Evolutionary conservation across 139 green algal species (phyloP).

Genomic region (Astrephomene gubernaculifera): DNA sequence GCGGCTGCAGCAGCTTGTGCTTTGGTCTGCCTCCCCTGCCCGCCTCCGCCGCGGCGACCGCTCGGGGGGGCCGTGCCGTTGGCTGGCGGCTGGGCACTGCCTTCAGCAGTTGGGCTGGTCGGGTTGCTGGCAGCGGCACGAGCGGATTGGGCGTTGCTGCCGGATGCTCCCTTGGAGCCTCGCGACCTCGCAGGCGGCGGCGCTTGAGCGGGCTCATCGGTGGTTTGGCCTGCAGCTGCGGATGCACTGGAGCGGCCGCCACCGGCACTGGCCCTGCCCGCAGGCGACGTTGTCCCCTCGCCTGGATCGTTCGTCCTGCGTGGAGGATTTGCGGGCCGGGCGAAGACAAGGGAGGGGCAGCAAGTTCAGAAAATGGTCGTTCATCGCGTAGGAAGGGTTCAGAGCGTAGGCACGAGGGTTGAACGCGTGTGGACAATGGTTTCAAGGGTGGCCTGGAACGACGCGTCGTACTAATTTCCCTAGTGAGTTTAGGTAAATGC

Average conservation of each 20-base stretch:
- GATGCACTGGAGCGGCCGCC: neutral
- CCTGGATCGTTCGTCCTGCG: slow-evolving; percentile 10
- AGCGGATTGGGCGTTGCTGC: neutral
- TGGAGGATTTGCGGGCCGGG: no score
- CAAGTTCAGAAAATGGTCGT: no score
- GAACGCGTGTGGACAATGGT: no score
- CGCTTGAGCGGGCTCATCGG: neutral
- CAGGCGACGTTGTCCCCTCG: neutral
- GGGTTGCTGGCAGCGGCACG: neutral
- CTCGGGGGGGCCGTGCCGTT: neutral
- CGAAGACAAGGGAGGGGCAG: no score
- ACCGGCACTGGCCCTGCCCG: neutral
- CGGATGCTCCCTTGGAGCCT: neutral
- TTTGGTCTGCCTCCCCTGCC: neutral
- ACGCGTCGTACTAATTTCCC: no score
- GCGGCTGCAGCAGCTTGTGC: neutral
- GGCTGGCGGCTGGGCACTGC: no score
- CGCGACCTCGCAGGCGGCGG: neutral
- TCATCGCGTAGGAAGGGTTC: no score
- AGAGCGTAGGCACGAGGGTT: no score
- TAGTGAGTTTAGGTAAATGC: no score
- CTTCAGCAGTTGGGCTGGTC: neutral
- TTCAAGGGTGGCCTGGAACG: no score
- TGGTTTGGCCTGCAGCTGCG: neutral
- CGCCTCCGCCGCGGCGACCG: neutral